A percentile compares a stretch with the other conserved stretches of the same genome.
Evolutionary conservation across 352 stramenopile species (phyloP).

Genomic region (Pythium brassicae): DNA sequence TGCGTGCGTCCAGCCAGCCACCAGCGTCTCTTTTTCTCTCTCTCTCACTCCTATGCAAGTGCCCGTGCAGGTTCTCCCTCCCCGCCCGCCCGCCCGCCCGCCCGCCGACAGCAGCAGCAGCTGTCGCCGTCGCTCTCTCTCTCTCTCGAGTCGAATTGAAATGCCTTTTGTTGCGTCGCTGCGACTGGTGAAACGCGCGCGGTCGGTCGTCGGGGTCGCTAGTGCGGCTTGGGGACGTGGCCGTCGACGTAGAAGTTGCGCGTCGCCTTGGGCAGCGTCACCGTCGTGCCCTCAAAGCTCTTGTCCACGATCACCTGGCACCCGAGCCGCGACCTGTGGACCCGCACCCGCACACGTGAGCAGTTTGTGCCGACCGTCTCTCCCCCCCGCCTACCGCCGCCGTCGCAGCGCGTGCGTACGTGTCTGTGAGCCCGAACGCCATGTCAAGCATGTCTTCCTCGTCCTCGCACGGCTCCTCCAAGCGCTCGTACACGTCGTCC

Average conservation of each 20-base stretch:
- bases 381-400: no score
- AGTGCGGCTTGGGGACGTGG: slow-evolving; percentile 96
- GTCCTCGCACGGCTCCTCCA: slow-evolving; percentile 92
- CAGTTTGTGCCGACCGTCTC: no score
- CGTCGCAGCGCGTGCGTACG: no score
- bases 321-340: slow-evolving; percentile 80
- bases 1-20: no score
- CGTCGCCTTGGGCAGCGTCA: slow-evolving; percentile 94
- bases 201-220: slow-evolving; percentile 12
- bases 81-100: no score
- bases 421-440: slow-evolving; percentile 97
- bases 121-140: no score
- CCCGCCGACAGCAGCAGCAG: no score
- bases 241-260: slow-evolving; percentile 99
- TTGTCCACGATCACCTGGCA: slow-evolving; percentile 90
- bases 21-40: no score
- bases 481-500: slow-evolving; percentile 87
- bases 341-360: neutral
- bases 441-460: slow-evolving; percentile 99
- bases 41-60: no score
- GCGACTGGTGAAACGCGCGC: no score
- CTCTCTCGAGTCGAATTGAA: neutral
- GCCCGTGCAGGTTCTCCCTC: no score
- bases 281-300: slow-evolving; percentile 85
- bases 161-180: neutral